phyloP scores from a whole-genome alignment of 371 early-diverging fungal species.

The Dichotomocladium elegans region DNA sequence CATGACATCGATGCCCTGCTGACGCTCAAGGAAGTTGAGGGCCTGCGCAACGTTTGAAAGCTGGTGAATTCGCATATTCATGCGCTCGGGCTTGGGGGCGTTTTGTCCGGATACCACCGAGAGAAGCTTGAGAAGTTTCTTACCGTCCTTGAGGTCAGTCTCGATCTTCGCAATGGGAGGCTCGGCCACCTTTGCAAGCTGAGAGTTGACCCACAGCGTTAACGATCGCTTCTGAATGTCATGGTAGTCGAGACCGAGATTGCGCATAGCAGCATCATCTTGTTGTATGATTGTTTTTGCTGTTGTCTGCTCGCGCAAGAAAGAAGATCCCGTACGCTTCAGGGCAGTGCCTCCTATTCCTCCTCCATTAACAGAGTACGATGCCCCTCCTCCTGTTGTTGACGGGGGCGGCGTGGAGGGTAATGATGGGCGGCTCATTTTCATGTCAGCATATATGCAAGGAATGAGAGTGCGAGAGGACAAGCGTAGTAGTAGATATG shows the following conservation, averaged over 20 bases:
- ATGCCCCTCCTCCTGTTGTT: neutral
- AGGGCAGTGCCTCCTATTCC: constrained; percentile 8
- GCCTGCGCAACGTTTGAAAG: constrained; percentile 78
- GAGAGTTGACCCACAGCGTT: constrained; percentile 81
- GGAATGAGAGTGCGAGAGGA: no score
- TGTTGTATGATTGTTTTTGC: neutral
- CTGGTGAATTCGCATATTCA: constrained; percentile 75
- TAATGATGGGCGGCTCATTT: constrained; percentile 10
- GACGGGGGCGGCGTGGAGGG: constrained; percentile 13
- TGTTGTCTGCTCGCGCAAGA: constrained; percentile 2
- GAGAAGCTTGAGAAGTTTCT: constrained; percentile 55
- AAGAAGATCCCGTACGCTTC: constrained; percentile 5
- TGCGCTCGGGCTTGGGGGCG: constrained; percentile 56
- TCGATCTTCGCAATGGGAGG: constrained; percentile 43
- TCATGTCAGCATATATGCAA: no score
- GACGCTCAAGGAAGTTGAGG: constrained; percentile 61
- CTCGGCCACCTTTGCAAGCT: constrained; percentile 51
- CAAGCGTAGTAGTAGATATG: no score
- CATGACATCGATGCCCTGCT: constrained; percentile 59
- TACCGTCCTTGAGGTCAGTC: constrained; percentile 63
- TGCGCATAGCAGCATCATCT: constrained; percentile 32
- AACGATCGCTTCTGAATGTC: constrained; percentile 76
- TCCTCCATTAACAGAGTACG: neutral
- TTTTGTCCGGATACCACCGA: constrained; percentile 52
- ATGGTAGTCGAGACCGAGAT: constrained; percentile 45